Evolutionary conservation across 441 rosid genomes (phyloP).

Genomic region (Brassica balearica): DNA sequence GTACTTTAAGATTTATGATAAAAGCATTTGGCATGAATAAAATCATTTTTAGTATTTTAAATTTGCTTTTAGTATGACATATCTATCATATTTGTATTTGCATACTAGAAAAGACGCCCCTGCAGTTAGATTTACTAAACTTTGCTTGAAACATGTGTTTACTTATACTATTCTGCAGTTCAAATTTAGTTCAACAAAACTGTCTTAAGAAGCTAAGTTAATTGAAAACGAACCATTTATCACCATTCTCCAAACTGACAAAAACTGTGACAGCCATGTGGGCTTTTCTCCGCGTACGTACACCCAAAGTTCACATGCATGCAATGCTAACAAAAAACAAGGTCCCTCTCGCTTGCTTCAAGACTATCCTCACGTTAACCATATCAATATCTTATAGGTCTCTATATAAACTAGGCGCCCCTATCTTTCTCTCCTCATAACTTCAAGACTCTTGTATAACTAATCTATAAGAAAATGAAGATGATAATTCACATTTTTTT

Average conservation of each 20-base stretch:
- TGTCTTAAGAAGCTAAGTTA: background rate
- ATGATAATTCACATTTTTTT: constrained; percentile 53
- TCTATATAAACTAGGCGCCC: constrained; percentile 32
- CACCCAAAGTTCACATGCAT: constrained; percentile 49
- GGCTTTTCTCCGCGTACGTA: constrained; percentile 35
- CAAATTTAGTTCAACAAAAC: background rate
- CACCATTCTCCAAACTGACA: constrained; percentile 29
- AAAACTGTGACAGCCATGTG: constrained; percentile 36
- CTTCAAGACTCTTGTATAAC: constrained; percentile 15
- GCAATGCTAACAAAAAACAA: constrained; percentile 28
- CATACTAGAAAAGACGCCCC: background rate
- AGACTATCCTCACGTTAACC: constrained; percentile 46
- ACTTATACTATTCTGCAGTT: background rate
- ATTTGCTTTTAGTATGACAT: no score
- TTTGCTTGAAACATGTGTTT: background rate
- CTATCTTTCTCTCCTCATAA: constrained; percentile 25
- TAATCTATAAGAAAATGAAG: constrained; percentile 28
- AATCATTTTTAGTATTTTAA: no score
- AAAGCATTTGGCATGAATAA: background rate
- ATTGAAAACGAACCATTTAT: constrained; percentile 19
- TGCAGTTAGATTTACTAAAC: background rate
- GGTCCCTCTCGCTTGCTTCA: constrained; percentile 25
- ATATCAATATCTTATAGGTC: constrained; percentile 29
- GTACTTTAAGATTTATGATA: background rate
- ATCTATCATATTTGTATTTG: background rate